Evolutionary conservation across 192 early-diverging fungal genomes (phyloP).

Genomic region (Neocallimastix lanati): DNA sequence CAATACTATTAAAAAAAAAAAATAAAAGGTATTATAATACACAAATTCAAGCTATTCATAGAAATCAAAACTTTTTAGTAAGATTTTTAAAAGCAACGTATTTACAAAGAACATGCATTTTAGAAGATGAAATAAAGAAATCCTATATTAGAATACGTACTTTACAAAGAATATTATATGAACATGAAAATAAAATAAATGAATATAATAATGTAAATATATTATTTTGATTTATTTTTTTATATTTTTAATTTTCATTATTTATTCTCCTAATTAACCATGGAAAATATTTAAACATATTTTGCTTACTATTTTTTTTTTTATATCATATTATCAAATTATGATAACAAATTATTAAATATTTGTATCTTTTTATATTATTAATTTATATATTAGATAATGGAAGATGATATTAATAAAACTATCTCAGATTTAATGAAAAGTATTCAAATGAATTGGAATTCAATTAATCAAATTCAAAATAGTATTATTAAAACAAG

Average conservation of each 20-base stretch:
- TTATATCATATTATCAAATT: too few relatives aligned
- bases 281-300: too few relatives aligned
- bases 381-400: too few relatives aligned
- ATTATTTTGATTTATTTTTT: too few relatives aligned
- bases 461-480: not conserved
- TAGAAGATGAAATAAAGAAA: not conserved
- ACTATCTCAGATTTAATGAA: not conserved
- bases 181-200: not conserved
- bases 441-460: not conserved
- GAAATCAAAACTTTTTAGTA: constrained; percentile 32
- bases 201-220: not conserved
- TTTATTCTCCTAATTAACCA: too few relatives aligned
- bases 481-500: not conserved
- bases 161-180: not conserved
- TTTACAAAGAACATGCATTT: not conserved
- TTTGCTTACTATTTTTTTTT: too few relatives aligned
- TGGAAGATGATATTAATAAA: not conserved
- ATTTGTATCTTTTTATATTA: too few relatives aligned
- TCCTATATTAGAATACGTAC: not conserved
- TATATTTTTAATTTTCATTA: too few relatives aligned
- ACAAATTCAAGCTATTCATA: constrained; percentile 33
- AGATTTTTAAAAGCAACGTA: constrained; percentile 11
- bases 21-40: constrained; percentile 47
- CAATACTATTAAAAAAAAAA: too few relatives aligned
- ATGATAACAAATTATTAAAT: too few relatives aligned